Evolutionary conservation across 805 yeast genomes (phyloP).

Genomic region (Nakazawaea anatomiae): DNA sequence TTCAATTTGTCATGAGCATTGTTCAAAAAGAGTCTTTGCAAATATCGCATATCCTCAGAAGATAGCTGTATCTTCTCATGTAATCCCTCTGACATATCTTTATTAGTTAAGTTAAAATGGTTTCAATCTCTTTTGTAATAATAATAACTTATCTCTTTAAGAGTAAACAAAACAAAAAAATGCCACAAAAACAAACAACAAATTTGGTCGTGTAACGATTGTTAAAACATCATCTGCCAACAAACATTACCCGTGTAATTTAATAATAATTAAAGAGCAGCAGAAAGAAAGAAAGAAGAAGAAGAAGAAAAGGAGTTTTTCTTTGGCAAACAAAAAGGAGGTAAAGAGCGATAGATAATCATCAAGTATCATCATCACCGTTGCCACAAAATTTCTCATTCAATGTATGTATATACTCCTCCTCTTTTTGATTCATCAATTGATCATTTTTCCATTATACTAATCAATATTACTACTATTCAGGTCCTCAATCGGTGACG

Average conservation of each 20-base stretch:
- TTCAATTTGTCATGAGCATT: conserved; percentile 40
- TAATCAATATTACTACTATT: background rate
- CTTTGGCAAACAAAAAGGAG: no score
- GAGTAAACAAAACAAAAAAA: background rate
- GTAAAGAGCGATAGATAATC: background rate
- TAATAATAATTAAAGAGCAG: background rate
- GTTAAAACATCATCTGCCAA: background rate
- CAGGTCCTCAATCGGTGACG: conserved; percentile 32
- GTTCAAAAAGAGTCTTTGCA: conserved; percentile 37
- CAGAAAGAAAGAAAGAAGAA: no score
- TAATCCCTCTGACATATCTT: conserved; percentile 15
- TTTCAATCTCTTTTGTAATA: background rate
- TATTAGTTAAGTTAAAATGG: background rate
- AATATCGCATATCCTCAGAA: conserved; percentile 44
- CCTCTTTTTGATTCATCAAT: no score
- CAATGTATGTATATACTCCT: no score
- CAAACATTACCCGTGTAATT: background rate
- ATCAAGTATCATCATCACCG: no score
- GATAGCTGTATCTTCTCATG: conserved; percentile 42
- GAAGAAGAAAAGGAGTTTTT: no score
- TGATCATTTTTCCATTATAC: no score
- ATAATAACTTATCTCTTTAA: background rate
- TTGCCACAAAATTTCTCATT: no score
- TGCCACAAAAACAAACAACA: background rate
- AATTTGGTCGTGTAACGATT: background rate